Conservation (phyloP, 768 basidiomycete species). For the Termitomyces sp. region DNA sequence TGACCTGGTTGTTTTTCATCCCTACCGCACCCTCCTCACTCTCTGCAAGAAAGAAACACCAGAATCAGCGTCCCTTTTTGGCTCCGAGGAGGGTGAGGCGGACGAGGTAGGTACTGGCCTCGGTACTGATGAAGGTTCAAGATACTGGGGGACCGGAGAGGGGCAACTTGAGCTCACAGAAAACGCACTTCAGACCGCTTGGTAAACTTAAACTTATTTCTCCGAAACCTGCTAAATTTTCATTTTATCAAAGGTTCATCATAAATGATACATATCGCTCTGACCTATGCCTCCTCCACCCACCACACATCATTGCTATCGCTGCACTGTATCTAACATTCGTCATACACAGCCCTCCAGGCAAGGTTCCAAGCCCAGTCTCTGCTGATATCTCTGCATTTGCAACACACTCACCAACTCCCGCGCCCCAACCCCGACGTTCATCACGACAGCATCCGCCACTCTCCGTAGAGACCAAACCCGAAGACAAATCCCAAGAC, state of each 20-base stretch:
- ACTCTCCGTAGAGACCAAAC: conserved; percentile 24
- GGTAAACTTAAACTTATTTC: conserved; percentile 45
- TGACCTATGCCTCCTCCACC: conserved; percentile 89
- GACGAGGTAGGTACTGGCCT: conserved; percentile 52
- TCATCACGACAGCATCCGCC: conserved; percentile 46
- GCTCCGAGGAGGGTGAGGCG: conserved; percentile 51
- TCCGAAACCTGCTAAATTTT: neutral
- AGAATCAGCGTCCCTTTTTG: conserved; percentile 33
- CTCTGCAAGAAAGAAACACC: conserved; percentile 64
- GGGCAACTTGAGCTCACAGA: conserved; percentile 76
- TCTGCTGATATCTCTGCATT: conserved; percentile 18
- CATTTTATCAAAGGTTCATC: conserved; percentile 65
- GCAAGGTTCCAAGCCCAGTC: conserved; percentile 32
- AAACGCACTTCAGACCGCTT: conserved; percentile 84
- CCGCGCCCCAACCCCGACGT: conserved; percentile 42
- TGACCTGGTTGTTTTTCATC: conserved; percentile 90
- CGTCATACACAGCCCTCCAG: conserved; percentile 63
- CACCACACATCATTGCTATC: conserved; percentile 92
- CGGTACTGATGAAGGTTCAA: conserved; percentile 47
- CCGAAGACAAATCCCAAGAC: conserved; percentile 48
- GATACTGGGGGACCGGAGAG: conserved; percentile 81
- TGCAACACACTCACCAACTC: conserved; percentile 16
- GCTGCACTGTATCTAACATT: conserved; percentile 89
- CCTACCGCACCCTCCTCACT: conserved; percentile 84
- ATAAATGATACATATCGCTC: conserved; percentile 96